Base-by-base conservation (phyloP, 352 stramenopile species). In the Phytophthora pistaciae region DNA sequence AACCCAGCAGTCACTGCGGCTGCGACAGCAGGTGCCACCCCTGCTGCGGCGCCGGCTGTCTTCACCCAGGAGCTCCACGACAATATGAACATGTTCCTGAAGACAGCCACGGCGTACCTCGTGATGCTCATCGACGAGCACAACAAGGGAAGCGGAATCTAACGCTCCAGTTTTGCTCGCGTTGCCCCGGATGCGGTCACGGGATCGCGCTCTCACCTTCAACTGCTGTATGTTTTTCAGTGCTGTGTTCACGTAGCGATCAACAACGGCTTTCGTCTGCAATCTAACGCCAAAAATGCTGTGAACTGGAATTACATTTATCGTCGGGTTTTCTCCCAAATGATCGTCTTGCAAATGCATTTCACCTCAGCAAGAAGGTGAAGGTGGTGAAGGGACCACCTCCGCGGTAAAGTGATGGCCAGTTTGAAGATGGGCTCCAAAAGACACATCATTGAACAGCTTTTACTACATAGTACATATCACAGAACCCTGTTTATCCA, bases 71-170 rank as follows among this genome's bases (percentile, higher is more conserved):
- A 77, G 27, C 44, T 77, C 11, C 56, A 61, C 33, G 64, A 77
- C 44, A 80, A 77, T 64, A 20, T 80, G 25, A 77, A 77, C 53
- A 67, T 65, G 56, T 80, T 80, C 57, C 53, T 80, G 68, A 80
- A 80, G 56, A 80, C 73, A 5, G 64, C 73, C 9, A 80, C 73
- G 36, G 60, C 68, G 50, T 80, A 80, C 60, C 62, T 80, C 21
- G 56, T 70, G 60, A 80, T 80, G 64, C 56, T 67, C 11, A 74
- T 80, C 29, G 64, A 66, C 44, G 66, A 80, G 36, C 73, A 65
- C 59, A 79, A 72, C 52, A 31, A 72, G 53, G 40, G 40, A 21
- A 54, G 16, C 57, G 46, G 54, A 2, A 23, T 61, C 13, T 77
- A 63, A 56, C 2, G 36, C 21, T 25, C 20, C 18, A n/a, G 27